Conservation (phyloP, 345 rosid species). For the Citrus sinensis region DNA sequence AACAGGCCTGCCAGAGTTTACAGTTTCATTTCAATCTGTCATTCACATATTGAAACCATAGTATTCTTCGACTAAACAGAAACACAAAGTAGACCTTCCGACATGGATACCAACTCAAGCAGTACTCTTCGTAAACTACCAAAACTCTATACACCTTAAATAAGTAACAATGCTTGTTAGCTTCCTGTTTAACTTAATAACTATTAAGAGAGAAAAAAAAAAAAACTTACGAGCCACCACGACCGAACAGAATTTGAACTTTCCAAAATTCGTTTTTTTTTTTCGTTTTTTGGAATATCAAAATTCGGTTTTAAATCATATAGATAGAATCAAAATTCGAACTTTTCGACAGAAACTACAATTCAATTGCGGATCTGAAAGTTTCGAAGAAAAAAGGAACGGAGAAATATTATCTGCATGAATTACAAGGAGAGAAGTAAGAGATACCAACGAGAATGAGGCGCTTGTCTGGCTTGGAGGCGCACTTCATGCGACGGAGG, state of each 20-base stretch:
- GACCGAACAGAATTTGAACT: too few species aligned
- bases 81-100: background rate
- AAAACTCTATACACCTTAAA: background rate
- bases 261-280: background rate
- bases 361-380: constrained; percentile 5
- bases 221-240: background rate
- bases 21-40: background rate
- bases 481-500: constrained; percentile 91
- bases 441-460: constrained; percentile 78
- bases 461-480: constrained; percentile 86
- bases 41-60: background rate
- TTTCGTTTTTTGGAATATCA: background rate
- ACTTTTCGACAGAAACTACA: background rate
- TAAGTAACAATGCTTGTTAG: background rate
- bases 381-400: background rate
- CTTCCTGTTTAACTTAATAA: background rate
- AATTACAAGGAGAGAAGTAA: background rate
- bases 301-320: background rate
- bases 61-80: background rate
- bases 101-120: background rate
- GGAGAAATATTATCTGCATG: background rate
- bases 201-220: background rate
- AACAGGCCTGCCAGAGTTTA: background rate
- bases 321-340: background rate
- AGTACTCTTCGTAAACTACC: background rate